A percentile compares a stretch with the other conserved stretches of the same genome.
Conservation (phyloP, 2,329 filamentous ascomycete genomes). For the Polytolypa hystricis region DNA sequence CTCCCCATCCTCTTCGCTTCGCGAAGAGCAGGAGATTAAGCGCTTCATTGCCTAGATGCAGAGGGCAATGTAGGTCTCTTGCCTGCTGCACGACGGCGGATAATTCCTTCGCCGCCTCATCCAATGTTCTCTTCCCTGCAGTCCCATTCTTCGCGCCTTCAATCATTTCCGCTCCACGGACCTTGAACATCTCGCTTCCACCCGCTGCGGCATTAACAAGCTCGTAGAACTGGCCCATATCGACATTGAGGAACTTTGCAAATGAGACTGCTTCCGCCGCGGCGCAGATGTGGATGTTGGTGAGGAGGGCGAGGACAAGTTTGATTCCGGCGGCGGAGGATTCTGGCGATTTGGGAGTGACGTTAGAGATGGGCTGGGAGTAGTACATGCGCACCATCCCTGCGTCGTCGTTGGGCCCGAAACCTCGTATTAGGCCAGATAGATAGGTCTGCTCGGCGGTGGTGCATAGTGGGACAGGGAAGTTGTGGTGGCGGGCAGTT, state of each 20-base stretch:
- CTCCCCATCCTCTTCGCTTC: conserved; percentile 21
- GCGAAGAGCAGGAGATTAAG: conserved; percentile 25
- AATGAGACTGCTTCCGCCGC: conserved; percentile 40
- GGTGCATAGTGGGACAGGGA: conserved; percentile 50
- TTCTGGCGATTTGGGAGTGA: conserved; percentile 22
- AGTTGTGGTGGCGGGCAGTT: conserved; percentile 47
- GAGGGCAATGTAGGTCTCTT: conserved; percentile 26
- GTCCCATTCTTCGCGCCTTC: conserved; percentile 17
- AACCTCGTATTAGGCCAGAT: conserved; percentile 47
- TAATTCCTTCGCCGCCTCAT: conserved; percentile 28
- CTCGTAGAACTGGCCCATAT: conserved; percentile 35
- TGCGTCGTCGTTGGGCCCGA: conserved; percentile 43
- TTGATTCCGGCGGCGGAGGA: conserved; percentile 26
- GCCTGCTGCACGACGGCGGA: conserved; percentile 33
- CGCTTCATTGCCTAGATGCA: conserved; percentile 28
- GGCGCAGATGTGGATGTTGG: conserved; percentile 39
- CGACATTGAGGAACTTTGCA: conserved; percentile 35
- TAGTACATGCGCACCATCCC: conserved; percentile 45
- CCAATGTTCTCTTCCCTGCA: conserved; percentile 25
- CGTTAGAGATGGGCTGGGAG: conserved; percentile 29
- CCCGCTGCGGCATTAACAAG: conserved; percentile 40
- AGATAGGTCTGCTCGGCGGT: conserved; percentile 57
- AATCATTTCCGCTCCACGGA: conserved; percentile 27
- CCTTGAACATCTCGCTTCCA: conserved; percentile 35
- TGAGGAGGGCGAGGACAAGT: conserved; percentile 34